These are phyloP conservation scores for Plantago major DNA, from an alignment of 257 asterid species.

Conservation along the genomic window DNA sequence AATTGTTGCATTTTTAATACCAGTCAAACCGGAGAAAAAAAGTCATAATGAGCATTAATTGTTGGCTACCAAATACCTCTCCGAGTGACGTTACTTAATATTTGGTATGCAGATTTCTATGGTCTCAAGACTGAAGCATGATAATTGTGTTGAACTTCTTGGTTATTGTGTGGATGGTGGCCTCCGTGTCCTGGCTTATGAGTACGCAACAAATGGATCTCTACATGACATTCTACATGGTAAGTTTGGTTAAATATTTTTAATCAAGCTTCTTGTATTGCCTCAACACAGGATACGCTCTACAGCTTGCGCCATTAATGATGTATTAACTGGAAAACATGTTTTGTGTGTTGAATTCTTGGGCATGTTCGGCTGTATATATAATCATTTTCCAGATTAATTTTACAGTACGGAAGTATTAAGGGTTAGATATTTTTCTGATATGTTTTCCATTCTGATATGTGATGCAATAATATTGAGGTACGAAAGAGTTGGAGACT, in stretches of 20 bases:
- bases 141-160: conserved; percentile 43
- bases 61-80: not conserved
- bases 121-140: conserved; percentile 46
- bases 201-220: conserved; percentile 54
- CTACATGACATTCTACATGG: conserved; percentile 64
- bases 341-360: not conserved
- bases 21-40: not conserved
- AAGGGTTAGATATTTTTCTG: no score
- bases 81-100: not conserved
- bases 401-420: no score
- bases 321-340: not conserved
- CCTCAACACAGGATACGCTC: not conserved
- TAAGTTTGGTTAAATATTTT: conserved; percentile 5
- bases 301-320: not conserved
- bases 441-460: no score
- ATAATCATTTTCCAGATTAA: no score
- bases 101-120: conserved; percentile 41
- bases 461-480: no score
- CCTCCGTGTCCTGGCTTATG: conserved; percentile 46
- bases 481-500: no score
- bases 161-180: conserved; percentile 53
- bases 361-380: no score
- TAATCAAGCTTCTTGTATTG: conserved; percentile 1
- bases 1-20: not conserved
- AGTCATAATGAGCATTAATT: not conserved